Evolutionary conservation across 2,329 filamentous ascomycete species (phyloP).

Genomic region (Cladorrhinum sp.): DNA sequence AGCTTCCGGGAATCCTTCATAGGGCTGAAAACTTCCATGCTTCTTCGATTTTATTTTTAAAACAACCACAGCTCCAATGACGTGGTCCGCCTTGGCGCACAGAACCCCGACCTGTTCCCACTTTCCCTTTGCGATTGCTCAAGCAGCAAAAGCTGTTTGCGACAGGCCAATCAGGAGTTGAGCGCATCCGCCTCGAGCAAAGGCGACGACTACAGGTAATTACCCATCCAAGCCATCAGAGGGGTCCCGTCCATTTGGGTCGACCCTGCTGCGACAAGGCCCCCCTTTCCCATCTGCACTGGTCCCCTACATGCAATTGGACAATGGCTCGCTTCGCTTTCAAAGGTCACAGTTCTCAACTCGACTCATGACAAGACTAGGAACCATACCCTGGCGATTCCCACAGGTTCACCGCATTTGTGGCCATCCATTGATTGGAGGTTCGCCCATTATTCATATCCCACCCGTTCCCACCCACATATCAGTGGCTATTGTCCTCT

Average conservation of each 20-base stretch:
- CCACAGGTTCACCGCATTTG: not conserved
- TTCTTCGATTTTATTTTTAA: constrained; percentile 1
- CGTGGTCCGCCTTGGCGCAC: constrained; percentile 14
- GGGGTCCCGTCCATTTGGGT: not conserved
- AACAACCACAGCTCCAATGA: constrained; percentile 5
- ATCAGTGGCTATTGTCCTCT: no score
- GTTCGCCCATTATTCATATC: not conserved
- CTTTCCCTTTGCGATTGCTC: constrained; percentile 14
- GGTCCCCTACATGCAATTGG: no score
- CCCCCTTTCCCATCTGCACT: not conserved
- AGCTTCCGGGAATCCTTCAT: not conserved
- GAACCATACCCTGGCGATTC: not conserved
- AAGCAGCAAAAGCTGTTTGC: constrained; percentile 5
- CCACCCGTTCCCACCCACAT: no score
- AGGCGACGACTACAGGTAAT: not conserved
- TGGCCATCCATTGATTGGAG: not conserved
- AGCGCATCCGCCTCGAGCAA: constrained; percentile 20
- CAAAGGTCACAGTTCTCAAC: not conserved
- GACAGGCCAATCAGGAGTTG: constrained; percentile 22
- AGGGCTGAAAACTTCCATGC: constrained; percentile 7
- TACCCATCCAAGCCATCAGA: not conserved
- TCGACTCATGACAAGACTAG: not conserved
- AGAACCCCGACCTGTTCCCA: constrained; percentile 14
- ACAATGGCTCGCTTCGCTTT: not conserved
- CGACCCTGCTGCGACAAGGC: not conserved